A percentile compares a stretch with the other conserved stretches of the same genome.
Conservation (phyloP, 176 grass and related monocot genomes). For the Triticum dicoccoides region DNA sequence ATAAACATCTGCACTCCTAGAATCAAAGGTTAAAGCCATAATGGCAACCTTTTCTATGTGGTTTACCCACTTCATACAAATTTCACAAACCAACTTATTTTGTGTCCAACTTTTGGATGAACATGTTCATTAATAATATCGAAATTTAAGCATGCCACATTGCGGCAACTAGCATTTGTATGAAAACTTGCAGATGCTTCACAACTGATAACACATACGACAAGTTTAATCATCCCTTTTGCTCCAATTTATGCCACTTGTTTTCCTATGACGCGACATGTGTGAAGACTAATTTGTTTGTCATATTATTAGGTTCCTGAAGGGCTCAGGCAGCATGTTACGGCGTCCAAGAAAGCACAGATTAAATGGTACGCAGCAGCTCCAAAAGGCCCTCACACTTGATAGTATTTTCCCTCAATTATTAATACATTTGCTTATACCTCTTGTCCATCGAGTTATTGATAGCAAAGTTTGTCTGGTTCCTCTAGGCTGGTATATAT, state of each 20-base stretch:
- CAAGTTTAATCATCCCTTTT: not conserved
- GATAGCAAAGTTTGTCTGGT: not conserved
- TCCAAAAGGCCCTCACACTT: not conserved
- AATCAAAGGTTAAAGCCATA: not conserved
- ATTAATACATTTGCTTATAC: not conserved
- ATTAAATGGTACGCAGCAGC: constrained; percentile 34
- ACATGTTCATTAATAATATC: not conserved
- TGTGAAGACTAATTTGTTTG: constrained; percentile 9
- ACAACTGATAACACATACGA: not conserved
- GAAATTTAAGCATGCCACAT: not conserved
- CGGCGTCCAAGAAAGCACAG: constrained; percentile 32
- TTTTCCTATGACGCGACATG: not conserved
- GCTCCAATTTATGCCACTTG: not conserved
- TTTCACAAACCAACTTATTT: not conserved
- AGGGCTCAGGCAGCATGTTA: constrained; percentile 27
- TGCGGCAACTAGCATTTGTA: not conserved
- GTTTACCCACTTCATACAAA: not conserved
- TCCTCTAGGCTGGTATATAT: not conserved
- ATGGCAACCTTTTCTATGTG: not conserved
- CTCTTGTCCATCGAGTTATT: constrained; percentile 11
- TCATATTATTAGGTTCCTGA: constrained; percentile 41
- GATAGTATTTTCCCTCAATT: not conserved
- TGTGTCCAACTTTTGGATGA: not conserved
- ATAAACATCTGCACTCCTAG: not conserved
- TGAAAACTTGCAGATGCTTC: not conserved